Evolutionary conservation across 2,329 filamentous ascomycete genomes (phyloP).

Genomic region (Diaporthe capsici): DNA sequence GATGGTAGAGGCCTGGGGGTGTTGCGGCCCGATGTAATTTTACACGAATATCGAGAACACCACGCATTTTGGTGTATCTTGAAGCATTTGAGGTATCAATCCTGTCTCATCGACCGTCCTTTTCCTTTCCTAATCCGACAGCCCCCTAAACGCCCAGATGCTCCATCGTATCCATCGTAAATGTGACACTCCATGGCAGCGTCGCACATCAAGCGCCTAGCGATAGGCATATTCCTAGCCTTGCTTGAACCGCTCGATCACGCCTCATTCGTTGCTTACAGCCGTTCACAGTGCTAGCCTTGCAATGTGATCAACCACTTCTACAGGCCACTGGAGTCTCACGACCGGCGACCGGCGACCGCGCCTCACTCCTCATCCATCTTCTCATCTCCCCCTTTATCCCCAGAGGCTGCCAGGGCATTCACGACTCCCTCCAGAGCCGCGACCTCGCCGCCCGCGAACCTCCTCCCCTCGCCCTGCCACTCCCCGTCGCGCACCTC

Average conservation of each 20-base stretch:
- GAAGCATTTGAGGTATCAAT: conserved; percentile 5
- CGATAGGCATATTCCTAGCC: too few species aligned
- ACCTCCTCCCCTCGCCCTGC: conserved; percentile 67
- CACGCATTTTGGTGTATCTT: neutral
- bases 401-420: conserved; percentile 55
- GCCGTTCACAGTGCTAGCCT: neutral
- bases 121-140: neutral
- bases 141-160: neutral
- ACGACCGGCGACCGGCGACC: neutral
- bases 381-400: conserved; percentile 41
- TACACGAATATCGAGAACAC: neutral
- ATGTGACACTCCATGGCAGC: neutral
- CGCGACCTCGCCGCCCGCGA: conserved; percentile 69
- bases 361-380: conserved; percentile 3
- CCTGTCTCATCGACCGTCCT: conserved; percentile 4
- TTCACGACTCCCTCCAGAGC: conserved; percentile 66
- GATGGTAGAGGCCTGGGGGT: neutral
- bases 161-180: neutral
- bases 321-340: neutral
- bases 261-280: neutral
- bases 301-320: neutral
- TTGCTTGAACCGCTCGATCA: neutral
- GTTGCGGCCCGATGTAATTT: neutral
- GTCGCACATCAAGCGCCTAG: neutral
- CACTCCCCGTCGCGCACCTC: conserved; percentile 76